Evolutionary conservation across 495 filamentous ascomycete genomes (phyloP).

Genomic region (Cercophora scortea): DNA sequence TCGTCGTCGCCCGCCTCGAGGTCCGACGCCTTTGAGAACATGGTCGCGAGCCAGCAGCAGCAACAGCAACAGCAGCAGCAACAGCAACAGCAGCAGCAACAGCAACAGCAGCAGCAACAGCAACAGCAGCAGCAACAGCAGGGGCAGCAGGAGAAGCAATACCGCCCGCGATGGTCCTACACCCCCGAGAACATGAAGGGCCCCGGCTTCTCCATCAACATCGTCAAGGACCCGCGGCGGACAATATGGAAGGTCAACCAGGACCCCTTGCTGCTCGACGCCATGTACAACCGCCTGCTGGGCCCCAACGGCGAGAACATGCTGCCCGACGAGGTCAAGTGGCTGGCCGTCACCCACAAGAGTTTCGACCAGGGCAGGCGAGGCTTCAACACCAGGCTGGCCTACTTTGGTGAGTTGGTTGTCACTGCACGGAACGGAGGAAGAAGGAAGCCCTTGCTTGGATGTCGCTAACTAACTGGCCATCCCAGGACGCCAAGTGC

Average conservation of each 20-base stretch:
- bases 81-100: background rate
- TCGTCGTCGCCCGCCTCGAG: constrained; percentile 9
- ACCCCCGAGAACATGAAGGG: constrained; percentile 73
- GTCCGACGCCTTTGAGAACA: background rate
- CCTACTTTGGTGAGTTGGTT: constrained; percentile 74
- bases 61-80: background rate
- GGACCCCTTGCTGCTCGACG: constrained; percentile 62
- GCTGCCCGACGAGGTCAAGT: constrained; percentile 86
- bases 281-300: constrained; percentile 64
- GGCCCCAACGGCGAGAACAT: constrained; percentile 60
- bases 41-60: background rate
- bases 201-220: constrained; percentile 50
- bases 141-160: background rate
- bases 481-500: constrained; percentile 64
- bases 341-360: constrained; percentile 96
- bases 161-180: constrained; percentile 66
- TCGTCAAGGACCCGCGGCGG: constrained; percentile 38
- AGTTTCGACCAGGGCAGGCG: constrained; percentile 93
- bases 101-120: background rate
- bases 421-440: constrained; percentile 41
- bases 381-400: constrained; percentile 89
- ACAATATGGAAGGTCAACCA: constrained; percentile 62
- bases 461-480: constrained; percentile 37
- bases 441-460: constrained; percentile 44
- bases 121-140: background rate